phyloP scores from a whole-genome alignment of 2,329 filamentous ascomycete species.

The Fusarium sp. region DNA sequence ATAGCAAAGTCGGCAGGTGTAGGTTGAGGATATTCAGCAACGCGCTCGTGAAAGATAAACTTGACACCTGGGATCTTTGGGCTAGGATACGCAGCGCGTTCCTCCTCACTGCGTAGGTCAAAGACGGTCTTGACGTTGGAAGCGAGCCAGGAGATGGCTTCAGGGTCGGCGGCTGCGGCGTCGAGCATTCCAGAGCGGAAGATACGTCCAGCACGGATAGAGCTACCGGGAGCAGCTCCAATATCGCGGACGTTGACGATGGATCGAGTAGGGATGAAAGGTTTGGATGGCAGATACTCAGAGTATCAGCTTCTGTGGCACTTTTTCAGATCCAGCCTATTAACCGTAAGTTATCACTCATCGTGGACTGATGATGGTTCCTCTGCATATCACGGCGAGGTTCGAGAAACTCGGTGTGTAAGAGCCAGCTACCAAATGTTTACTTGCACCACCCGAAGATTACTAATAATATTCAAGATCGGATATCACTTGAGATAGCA shows the following conservation, averaged over 20 bases:
- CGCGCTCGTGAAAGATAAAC: slow-evolving; percentile 56
- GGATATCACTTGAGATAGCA: background rate
- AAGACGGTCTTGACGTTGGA: slow-evolving; percentile 58
- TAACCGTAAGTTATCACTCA: background rate
- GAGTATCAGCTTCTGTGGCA: background rate
- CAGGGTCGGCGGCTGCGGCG: slow-evolving; percentile 44
- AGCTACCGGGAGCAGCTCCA: slow-evolving; percentile 56
- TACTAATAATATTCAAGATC: background rate
- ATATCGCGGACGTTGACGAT: slow-evolving; percentile 65
- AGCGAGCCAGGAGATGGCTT: slow-evolving; percentile 51
- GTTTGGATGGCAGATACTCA: slow-evolving; percentile 41
- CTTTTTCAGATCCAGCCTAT: background rate
- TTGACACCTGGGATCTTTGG: slow-evolving; percentile 58
- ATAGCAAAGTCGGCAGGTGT: slow-evolving; percentile 56
- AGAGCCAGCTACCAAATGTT: background rate
- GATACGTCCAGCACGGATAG: slow-evolving; percentile 54
- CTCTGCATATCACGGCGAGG: background rate
- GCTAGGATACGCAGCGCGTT: slow-evolving; percentile 57
- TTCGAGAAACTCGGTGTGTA: background rate
- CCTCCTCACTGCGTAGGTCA: slow-evolving; percentile 60
- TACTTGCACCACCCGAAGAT: background rate
- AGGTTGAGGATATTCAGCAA: slow-evolving; percentile 50
- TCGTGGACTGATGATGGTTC: background rate
- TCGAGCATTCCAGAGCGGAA: slow-evolving; percentile 61
- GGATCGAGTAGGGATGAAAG: slow-evolving; percentile 59